Evolutionary conservation across 2,329 filamentous ascomycete genomes (phyloP).

Genomic region (Fusarium incarnatum): DNA sequence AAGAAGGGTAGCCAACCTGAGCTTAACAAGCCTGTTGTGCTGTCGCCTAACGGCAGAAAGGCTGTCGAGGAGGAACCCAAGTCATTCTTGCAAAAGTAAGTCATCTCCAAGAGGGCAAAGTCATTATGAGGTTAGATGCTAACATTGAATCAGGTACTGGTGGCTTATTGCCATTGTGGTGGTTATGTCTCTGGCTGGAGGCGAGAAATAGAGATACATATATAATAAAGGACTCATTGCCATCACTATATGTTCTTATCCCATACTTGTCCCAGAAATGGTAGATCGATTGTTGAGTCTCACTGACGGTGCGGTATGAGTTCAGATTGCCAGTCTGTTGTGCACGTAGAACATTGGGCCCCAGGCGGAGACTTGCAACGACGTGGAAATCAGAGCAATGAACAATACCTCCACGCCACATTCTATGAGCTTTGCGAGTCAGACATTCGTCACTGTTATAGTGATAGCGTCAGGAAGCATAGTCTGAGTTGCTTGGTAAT

Average conservation of each 20-base stretch:
- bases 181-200: slow-evolving; percentile 65
- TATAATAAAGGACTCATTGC: not conserved
- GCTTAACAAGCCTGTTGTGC: slow-evolving; percentile 72
- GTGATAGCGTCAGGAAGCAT: not conserved
- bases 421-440: not conserved
- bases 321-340: not conserved
- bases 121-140: slow-evolving; percentile 45
- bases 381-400: not conserved
- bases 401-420: not conserved
- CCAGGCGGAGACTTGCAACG: not conserved
- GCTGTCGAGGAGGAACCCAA: slow-evolving; percentile 69
- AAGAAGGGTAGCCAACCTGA: slow-evolving; percentile 65
- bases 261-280: not conserved
- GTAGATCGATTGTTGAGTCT: not conserved
- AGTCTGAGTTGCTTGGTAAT: not conserved
- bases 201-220: slow-evolving; percentile 60
- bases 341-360: not conserved
- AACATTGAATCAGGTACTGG: slow-evolving; percentile 68
- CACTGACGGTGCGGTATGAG: not conserved
- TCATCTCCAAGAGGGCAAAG: slow-evolving; percentile 22
- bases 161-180: slow-evolving; percentile 69
- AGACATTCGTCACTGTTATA: not conserved
- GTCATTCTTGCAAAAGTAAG: slow-evolving; percentile 74
- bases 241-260: not conserved
- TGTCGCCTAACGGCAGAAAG: slow-evolving; percentile 70